Base-by-base conservation (phyloP, 495 filamentous ascomycete genomes). In the Pseudomonodictys pantanalensis region DNA sequence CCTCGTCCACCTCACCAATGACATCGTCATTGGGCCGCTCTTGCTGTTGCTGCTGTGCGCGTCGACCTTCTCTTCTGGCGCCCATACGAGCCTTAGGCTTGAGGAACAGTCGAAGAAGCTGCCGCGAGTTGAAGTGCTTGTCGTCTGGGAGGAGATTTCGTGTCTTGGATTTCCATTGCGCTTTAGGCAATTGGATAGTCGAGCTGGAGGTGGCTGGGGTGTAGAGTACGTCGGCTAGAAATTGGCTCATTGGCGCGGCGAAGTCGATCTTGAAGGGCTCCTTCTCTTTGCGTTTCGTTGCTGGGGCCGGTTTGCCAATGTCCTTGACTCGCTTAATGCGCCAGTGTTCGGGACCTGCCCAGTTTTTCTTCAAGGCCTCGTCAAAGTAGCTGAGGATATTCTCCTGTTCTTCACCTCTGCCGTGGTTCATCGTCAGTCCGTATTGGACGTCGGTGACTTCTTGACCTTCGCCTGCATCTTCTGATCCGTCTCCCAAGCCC, bases 261-360 rank as follows among this genome's bases (percentile, higher is more conserved):
- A 99, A 99, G 69, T 97, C 88, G 56, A 99, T 95, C 67, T 92
- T 88, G 65, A 97, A 97, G 0, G 88, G 87, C 68, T 97, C 93
- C 69, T 96, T 97, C 69, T 97, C 95, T 71, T 97, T 97, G 48
- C 90, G 81, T 52, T 75, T 80, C 56, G 80, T 78, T 56, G 48
- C 29, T 1, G 79, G 79, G 6, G 82, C 73, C 0, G 78, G 74
- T 66, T 88, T 90, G 54, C 81, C 83, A 58, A 81, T 79, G 54
- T 93, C 89, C 73, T 96, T 96, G 71, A 98, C 92, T 69, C 87
- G 88, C 39, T 89, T 81, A 66, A 99, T 97, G 64, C 92, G 84
- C 93, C 93, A 99, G 73, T 99, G 95, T 71, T 99, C 95, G 33
- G 93, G 93, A 45, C 91, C 95, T n/a, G 89, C 90, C 93, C 93